Conservation (phyloP, 108 stramenopile species). For the Fragilariopsis cylindrus region DNA sequence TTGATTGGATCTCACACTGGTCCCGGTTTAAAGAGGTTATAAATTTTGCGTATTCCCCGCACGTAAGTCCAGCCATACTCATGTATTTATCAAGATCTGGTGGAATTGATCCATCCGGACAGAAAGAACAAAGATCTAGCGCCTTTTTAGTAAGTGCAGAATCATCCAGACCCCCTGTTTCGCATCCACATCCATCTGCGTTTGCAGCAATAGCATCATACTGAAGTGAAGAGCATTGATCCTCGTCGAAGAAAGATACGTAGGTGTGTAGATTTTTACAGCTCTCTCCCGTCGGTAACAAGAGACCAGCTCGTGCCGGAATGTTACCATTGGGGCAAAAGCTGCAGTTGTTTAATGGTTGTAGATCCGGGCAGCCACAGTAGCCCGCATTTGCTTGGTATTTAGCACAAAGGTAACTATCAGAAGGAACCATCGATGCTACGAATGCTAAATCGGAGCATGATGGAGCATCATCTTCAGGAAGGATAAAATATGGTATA, state of each 20-base stretch:
- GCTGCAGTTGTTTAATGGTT: conserved; percentile 9
- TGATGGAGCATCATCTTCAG: conserved; percentile 11
- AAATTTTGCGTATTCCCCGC: conserved; percentile 3
- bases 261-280: conserved; percentile 28
- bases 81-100: conserved; percentile 2
- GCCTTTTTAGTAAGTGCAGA: not conserved
- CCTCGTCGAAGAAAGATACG: conserved; percentile 19
- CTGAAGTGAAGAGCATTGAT: conserved; percentile 23
- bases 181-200: conserved; percentile 29
- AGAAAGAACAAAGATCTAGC: conserved; percentile 15
- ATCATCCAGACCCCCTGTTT: not conserved
- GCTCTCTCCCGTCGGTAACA: conserved; percentile 8
- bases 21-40: not conserved
- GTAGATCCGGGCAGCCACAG: conserved; percentile 22
- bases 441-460: conserved; percentile 20
- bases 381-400: conserved; percentile 30
- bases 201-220: conserved; percentile 13
- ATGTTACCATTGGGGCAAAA: conserved; percentile 32
- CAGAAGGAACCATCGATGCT: conserved; percentile 13
- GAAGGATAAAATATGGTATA: conserved; percentile 25
- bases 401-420: conserved; percentile 1
- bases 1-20: conserved; percentile 7
- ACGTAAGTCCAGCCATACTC: not conserved
- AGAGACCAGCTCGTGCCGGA: conserved; percentile 6
- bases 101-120: conserved; percentile 20